phyloP scores from a whole-genome alignment of 2,329 filamentous ascomycete genomes.

The Colletotrichum sp. region DNA sequence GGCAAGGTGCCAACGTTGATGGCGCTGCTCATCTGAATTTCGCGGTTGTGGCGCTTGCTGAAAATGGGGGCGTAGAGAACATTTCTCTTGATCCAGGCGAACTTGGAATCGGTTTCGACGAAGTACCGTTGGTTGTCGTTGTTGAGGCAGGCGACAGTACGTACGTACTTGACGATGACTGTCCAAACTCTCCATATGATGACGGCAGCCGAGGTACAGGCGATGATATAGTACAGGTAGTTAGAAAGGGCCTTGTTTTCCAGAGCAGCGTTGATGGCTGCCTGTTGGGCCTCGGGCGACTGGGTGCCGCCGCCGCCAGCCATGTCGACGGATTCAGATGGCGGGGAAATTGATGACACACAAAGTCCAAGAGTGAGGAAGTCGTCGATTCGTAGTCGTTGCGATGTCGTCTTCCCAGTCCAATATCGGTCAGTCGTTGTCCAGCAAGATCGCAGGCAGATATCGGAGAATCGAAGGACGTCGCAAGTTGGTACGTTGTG shows the following conservation, averaged over 20 bases:
- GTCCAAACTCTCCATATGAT: conserved; percentile 70
- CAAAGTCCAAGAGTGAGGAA: neutral
- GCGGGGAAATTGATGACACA: neutral
- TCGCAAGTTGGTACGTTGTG: neutral
- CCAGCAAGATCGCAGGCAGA: neutral
- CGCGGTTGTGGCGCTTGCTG: conserved; percentile 70
- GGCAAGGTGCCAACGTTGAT: conserved; percentile 69
- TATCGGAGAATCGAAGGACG: neutral
- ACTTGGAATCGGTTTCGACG: conserved; percentile 56
- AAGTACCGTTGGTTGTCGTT: conserved; percentile 85
- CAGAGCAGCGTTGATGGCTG: conserved; percentile 26
- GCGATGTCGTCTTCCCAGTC: neutral
- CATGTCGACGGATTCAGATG: neutral
- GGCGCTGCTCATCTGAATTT: conserved; percentile 66
- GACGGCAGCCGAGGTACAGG: conserved; percentile 65
- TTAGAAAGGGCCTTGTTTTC: conserved; percentile 62
- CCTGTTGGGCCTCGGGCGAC: conserved; percentile 29
- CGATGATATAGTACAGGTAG: conserved; percentile 69
- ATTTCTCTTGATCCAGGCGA: conserved; percentile 70
- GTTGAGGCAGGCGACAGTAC: conserved; percentile 76
- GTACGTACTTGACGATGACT: conserved; percentile 69
- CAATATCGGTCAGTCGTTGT: neutral
- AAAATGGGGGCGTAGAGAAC: conserved; percentile 68
- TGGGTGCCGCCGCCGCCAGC: conserved; percentile 21
- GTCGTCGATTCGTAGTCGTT: neutral